These are phyloP conservation scores for Tilletia horrida DNA, from an alignment of 1,284 basidiomycete species.

Conservation along the genomic window DNA sequence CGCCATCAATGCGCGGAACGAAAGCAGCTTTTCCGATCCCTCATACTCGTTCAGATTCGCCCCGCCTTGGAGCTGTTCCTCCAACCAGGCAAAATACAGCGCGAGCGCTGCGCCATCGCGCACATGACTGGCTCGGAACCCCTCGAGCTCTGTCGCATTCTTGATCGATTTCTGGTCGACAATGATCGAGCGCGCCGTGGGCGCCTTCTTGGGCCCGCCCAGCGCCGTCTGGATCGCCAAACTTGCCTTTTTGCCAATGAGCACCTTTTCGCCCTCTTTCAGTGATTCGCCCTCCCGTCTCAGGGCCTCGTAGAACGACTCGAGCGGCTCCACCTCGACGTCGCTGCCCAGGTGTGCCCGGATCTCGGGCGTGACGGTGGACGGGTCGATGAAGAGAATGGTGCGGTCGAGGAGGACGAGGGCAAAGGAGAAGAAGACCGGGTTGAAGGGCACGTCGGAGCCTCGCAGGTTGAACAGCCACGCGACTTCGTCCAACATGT, in stretches of 20 bases:
- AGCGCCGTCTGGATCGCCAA: conserved; percentile 51
- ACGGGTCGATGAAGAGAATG: conserved; percentile 70
- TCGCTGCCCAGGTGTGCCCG: conserved; percentile 62
- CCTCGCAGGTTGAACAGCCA: conserved; percentile 92
- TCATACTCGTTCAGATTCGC: conserved; percentile 74
- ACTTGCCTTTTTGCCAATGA: conserved; percentile 48
- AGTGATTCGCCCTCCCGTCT: conserved; percentile 31
- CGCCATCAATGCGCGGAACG: conserved; percentile 72
- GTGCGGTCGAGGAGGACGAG: conserved; percentile 67
- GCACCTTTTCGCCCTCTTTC: conserved; percentile 28
- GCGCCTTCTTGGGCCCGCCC: conserved; percentile 41
- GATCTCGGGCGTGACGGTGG: conserved; percentile 59
- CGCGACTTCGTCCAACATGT: conserved; percentile 53
- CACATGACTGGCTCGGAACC: conserved; percentile 83
- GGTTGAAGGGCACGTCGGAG: conserved; percentile 83
- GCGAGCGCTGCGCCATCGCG: conserved; percentile 88
- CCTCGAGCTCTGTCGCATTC: conserved; percentile 78
- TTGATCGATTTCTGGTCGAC: conserved; percentile 84
- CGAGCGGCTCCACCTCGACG: conserved; percentile 71
- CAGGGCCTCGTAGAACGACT: conserved; percentile 47
- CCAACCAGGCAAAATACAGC: conserved; percentile 78
- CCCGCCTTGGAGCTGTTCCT: conserved; percentile 70
- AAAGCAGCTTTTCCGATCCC: conserved; percentile 74
- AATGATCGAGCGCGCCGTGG: conserved; percentile 60
- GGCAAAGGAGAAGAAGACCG: conserved; percentile 91